phyloP scores from a whole-genome alignment of 306 rosid genomes.

The Cucurbita maxima region DNA sequence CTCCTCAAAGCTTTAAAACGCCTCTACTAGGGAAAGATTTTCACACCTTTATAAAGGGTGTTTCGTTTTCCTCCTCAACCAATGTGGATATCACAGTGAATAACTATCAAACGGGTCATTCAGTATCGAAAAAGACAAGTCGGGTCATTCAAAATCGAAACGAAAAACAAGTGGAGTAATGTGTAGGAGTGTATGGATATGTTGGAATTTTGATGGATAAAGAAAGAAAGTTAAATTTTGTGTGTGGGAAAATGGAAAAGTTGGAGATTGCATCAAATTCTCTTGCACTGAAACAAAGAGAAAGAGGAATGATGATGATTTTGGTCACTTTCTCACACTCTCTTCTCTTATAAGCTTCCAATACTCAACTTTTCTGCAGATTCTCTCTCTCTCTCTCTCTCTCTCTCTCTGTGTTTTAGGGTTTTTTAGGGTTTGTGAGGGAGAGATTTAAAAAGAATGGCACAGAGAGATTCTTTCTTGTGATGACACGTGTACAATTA shows the following conservation, averaged over 20 bases:
- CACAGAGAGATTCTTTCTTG: constrained; percentile 23
- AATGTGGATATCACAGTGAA: neutral
- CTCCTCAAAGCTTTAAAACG: too few relatives aligned
- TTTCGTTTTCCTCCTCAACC: too few relatives aligned
- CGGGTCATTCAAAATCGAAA: too few relatives aligned
- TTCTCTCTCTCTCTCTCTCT: constrained; percentile 34
- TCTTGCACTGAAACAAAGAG: constrained; percentile 11
- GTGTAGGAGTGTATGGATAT: neutral
- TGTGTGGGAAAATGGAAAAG: constrained; percentile 3
- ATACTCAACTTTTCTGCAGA: constrained; percentile 61
- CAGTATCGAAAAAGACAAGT: neutral
- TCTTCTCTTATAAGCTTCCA: constrained; percentile 70
- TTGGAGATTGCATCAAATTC: constrained; percentile 61
- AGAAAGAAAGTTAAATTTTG: neutral
- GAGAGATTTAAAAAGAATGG: constrained; percentile 1
- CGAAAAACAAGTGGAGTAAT: neutral
- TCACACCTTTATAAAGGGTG: too few relatives aligned
- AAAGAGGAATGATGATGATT: constrained; percentile 1
- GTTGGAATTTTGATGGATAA: neutral
- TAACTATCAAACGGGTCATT: neutral
- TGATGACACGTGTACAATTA: constrained; percentile 41
- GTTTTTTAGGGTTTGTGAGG: neutral
- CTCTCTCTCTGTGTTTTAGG: constrained; percentile 21
- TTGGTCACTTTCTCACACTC: constrained; percentile 60
- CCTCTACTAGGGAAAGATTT: too few relatives aligned